Base-by-base conservation (phyloP, 495 filamentous ascomycete genomes). In the Astrocystis sublimbata region DNA sequence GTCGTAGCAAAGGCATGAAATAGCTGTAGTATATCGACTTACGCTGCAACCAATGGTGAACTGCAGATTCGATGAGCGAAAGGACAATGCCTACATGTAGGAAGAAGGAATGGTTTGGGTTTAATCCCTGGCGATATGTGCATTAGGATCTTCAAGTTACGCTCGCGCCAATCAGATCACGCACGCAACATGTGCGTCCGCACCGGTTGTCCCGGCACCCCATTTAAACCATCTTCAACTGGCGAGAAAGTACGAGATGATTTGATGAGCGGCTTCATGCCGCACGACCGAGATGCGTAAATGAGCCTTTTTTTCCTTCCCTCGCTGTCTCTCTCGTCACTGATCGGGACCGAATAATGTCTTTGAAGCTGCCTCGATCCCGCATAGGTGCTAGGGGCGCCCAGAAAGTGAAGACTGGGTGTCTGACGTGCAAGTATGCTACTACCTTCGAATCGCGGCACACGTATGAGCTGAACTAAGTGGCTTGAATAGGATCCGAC, bases 401-500 rank as follows among this genome's bases (percentile, higher is more conserved):
- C 1, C 17, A 1, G 9, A 54, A 40, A 54, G 51, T 54, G 51
- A 54, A 21, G 10, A 54, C 30, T 2, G 51, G 51, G 31, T 54
- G 51, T 7, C 21, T n/a, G 33, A 54, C 51, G n/a, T 54, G 51
- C 51, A 54, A 40, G 51, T 54, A 54, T 21, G 51, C 23, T 1
- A 38, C 31, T 2, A 38, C 33, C 21, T 54, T 13, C 2, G 33
- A 0, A 23, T 21, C 10, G 21, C 17, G 51, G 12, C n/a, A 4
- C 5, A 24, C 10, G 13, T 28, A 15, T 26, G 19, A 54, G 26
- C 33, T 54, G 35, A 54, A 31, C 12, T 24, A 33, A 15, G 51
- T 38, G 33, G 33, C 19, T 38, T 38, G n/a, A 15, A 54, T 21
- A 69, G 67, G 58, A 69, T 53, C 51, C 51, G 67, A 51, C 67